phyloP scores from a whole-genome alignment of 1,139 yeast species.

The Saccharomyces hybrid region DNA sequence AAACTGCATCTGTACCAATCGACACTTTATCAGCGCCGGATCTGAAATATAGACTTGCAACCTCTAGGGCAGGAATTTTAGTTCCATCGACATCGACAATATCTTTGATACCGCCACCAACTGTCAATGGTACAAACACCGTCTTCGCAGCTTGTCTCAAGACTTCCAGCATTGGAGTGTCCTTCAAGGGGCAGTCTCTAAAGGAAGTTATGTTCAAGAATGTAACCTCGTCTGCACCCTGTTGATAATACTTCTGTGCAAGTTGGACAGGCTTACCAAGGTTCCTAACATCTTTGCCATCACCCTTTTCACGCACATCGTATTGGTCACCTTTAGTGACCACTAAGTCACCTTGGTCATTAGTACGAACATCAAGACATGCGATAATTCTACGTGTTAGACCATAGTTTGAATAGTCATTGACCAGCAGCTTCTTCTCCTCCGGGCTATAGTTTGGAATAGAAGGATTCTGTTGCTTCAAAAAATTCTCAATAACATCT shows the following conservation, averaged over 20 bases:
- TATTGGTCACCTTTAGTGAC: conserved; percentile 98
- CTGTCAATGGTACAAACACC: conserved; percentile 91
- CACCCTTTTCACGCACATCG: conserved; percentile 75
- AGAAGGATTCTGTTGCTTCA: conserved; percentile 42
- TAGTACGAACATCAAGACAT: conserved; percentile 88
- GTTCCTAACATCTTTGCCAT: conserved; percentile 59
- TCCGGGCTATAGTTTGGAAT: conserved; percentile 18
- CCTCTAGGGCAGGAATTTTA: conserved; percentile 72
- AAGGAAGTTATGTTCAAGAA: conserved; percentile 91
- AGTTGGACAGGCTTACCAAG: conserved; percentile 92
- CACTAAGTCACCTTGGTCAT: conserved; percentile 88
- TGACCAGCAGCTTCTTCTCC: conserved; percentile 20
- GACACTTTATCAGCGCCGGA: conserved; percentile 98
- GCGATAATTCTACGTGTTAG: conserved; percentile 88
- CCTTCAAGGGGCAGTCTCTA: conserved; percentile 84
- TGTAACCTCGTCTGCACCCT: conserved; percentile 96
- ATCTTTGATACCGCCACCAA: conserved; percentile 96
- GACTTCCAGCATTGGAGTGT: conserved; percentile 92
- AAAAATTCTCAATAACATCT: conserved; percentile 61
- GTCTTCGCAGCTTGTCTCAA: conserved; percentile 75
- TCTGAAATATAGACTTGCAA: conserved; percentile 82
- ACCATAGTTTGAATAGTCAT: conserved; percentile 55
- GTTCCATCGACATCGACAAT: conserved; percentile 77
- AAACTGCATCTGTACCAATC: conserved; percentile 94
- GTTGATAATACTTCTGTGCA: conserved; percentile 80